phyloP scores from a whole-genome alignment of 1,284 basidiomycete genomes.

The Ceratobasidium sp. region DNA sequence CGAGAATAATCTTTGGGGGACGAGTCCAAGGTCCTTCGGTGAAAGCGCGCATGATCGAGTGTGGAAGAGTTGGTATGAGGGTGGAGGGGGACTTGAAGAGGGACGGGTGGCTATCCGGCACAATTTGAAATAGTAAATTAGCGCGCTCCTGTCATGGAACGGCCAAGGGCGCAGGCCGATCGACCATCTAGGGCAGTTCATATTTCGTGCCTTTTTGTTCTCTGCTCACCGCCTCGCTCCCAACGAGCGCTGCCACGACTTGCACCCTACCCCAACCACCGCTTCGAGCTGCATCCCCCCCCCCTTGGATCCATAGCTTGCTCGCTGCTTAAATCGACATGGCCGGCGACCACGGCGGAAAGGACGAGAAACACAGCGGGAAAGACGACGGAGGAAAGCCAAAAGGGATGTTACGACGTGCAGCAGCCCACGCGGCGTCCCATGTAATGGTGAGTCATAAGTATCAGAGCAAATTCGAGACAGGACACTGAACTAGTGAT shows the following conservation, averaged over 20 bases:
- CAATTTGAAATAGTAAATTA: conserved; percentile 11
- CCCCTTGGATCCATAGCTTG: not conserved
- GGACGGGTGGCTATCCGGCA: conserved; percentile 5
- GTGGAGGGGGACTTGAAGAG: not conserved
- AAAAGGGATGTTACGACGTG: not conserved
- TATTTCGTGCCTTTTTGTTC: not conserved
- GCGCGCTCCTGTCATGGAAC: conserved; percentile 24
- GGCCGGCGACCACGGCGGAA: no score
- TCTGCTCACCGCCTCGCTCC: not conserved
- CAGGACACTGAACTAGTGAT: not conserved
- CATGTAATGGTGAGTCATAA: not conserved
- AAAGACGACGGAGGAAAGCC: not conserved
- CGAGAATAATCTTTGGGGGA: conserved; percentile 28
- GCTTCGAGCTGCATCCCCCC: not conserved
- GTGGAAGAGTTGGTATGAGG: not conserved
- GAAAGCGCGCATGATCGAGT: conserved; percentile 34
- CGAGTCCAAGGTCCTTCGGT: conserved; percentile 27
- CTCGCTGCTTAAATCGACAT: no score
- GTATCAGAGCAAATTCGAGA: not conserved
- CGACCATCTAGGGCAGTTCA: not conserved
- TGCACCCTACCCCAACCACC: not conserved
- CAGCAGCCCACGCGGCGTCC: not conserved
- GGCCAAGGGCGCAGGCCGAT: not conserved
- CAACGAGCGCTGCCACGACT: not conserved
- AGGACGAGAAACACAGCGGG: not conserved